Evolutionary conservation across 305 asterid species (phyloP).

Genomic region (Solanum hybrid): DNA sequence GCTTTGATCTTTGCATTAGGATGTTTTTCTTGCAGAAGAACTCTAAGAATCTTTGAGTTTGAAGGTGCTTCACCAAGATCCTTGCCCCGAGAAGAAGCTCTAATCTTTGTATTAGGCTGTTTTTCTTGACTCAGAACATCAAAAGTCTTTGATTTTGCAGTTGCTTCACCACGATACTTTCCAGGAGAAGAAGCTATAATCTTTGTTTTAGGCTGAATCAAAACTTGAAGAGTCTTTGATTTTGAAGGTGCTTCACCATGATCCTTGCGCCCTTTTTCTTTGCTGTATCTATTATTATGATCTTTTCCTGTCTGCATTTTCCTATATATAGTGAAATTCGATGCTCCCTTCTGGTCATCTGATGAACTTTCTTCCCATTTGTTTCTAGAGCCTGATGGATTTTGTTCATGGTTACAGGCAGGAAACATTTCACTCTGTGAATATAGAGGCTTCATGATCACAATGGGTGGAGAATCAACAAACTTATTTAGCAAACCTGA

Average conservation of each 20-base stretch:
- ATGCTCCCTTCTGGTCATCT: neutral
- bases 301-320: conserved; percentile 20
- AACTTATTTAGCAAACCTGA: conserved; percentile 17
- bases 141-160: conserved; percentile 4
- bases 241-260: conserved; percentile 12
- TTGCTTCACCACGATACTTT: conserved; percentile 7
- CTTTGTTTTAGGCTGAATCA: neutral
- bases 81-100: conserved; percentile 17
- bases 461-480: conserved; percentile 42
- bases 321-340: conserved; percentile 11
- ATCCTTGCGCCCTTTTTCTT: conserved; percentile 14
- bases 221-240: neutral
- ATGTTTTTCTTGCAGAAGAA: conserved; percentile 14
- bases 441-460: conserved; percentile 50
- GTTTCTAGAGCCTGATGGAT: conserved; percentile 14
- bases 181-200: conserved; percentile 12
- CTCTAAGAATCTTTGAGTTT: conserved; percentile 14
- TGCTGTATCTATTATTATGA: conserved; percentile 19
- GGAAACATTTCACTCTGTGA: conserved; percentile 9
- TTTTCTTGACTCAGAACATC: neutral
- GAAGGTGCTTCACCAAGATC: conserved; percentile 7
- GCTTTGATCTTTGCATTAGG: conserved; percentile 21
- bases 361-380: conserved; percentile 22
- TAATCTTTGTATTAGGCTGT: neutral
- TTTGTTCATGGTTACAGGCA: conserved; percentile 13